Evolutionary conservation across 192 early-diverging fungal species (phyloP).

Genomic region (Backusella circina): DNA sequence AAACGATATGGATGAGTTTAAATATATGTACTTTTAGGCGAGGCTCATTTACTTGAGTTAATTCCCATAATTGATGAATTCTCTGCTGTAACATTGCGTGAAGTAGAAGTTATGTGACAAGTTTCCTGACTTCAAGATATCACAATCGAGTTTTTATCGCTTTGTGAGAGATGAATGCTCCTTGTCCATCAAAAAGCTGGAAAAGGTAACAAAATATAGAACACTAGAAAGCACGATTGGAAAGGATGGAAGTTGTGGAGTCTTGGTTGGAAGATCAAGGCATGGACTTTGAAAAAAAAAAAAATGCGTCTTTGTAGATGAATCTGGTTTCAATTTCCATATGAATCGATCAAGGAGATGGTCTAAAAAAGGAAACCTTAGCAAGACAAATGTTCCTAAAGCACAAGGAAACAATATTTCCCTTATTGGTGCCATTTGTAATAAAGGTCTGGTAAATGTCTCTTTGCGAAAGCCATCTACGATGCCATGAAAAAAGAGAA

Average conservation of each 20-base stretch:
- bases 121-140: background rate
- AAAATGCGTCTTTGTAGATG: slow-evolving; percentile 25
- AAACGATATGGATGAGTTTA: too few species aligned
- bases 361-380: background rate
- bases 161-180: background rate
- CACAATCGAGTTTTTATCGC: background rate
- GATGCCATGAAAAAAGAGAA: slow-evolving; percentile 15
- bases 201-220: background rate
- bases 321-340: slow-evolving; percentile 25
- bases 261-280: background rate
- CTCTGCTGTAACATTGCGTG: background rate
- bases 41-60: background rate
- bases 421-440: slow-evolving; percentile 3
- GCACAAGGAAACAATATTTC: background rate
- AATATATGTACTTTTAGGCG: too few species aligned
- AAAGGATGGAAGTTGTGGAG: background rate
- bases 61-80: background rate
- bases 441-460: slow-evolving; percentile 6
- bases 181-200: background rate
- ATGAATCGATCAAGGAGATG: slow-evolving; percentile 2
- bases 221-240: background rate
- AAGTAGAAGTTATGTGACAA: background rate
- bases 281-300: slow-evolving; percentile 23
- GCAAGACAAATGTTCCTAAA: slow-evolving; percentile 4
- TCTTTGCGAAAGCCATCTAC: slow-evolving; percentile 14